These are phyloP conservation scores for Zoysia japonica DNA, from an alignment of 176 grass and related monocot genomes.

Conservation along the genomic window DNA sequence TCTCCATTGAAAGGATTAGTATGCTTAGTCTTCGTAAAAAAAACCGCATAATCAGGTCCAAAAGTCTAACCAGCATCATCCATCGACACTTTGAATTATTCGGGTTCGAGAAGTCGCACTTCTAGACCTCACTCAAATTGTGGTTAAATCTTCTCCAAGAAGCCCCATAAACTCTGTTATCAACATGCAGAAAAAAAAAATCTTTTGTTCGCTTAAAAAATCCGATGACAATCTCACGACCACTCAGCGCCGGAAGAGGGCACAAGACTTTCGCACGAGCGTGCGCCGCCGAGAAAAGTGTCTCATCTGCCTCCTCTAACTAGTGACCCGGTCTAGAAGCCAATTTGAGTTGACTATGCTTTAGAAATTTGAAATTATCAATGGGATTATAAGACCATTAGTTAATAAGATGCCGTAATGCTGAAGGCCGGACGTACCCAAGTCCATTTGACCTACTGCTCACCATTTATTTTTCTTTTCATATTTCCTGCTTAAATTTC, in stretches of 20 bases:
- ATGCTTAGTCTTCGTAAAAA: conserved; percentile 31
- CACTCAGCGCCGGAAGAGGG: neutral
- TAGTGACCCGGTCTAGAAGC: neutral
- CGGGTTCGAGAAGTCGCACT: conserved; percentile 32
- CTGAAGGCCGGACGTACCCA: neutral
- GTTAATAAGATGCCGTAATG: neutral
- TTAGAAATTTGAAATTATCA: neutral
- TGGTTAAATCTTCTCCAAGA: conserved; percentile 34
- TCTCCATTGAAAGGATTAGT: neutral
- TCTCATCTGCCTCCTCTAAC: no score
- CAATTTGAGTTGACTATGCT: neutral
- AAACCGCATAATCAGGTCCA: conserved; percentile 19
- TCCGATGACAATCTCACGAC: neutral
- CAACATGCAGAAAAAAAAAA: neutral
- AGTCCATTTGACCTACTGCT: neutral
- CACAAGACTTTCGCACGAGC: neutral
- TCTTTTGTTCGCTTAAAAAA: neutral
- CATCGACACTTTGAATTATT: conserved; percentile 27
- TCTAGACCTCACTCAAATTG: conserved; percentile 15
- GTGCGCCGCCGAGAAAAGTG: neutral
- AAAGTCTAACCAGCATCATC: conserved; percentile 39
- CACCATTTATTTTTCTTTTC: neutral
- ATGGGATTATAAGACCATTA: neutral
- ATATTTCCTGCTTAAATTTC: neutral
- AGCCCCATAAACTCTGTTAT: conserved; percentile 3